These are phyloP conservation scores for Triticum aestivum DNA, from an alignment of 176 grass and related monocot genomes.

Conservation along the genomic window DNA sequence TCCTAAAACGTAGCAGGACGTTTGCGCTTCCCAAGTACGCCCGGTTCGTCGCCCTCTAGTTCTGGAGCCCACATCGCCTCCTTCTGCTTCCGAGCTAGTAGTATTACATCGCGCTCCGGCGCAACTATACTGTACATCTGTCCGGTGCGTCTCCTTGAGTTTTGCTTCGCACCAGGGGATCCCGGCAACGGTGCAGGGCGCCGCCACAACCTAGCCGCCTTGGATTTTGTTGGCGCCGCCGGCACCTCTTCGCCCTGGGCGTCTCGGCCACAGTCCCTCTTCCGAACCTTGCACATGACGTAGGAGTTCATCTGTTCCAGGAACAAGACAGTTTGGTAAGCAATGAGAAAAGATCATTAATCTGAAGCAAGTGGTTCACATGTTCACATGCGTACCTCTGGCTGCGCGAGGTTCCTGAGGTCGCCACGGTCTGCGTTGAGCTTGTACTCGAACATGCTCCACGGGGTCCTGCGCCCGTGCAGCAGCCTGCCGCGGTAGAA, in stretches of 20 bases:
- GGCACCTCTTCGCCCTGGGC: background rate
- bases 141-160: background rate
- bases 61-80: background rate
- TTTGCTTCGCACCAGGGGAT: background rate
- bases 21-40: background rate
- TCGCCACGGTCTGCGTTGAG: background rate
- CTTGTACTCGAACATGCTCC: constrained; percentile 31
- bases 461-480: constrained; percentile 9
- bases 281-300: constrained; percentile 15
- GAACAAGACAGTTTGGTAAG: background rate
- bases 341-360: background rate
- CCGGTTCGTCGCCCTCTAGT: background rate
- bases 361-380: background rate
- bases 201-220: background rate
- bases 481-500: constrained; percentile 8
- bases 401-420: background rate
- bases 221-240: too few relatives aligned
- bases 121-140: background rate
- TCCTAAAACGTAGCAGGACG: background rate
- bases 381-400: background rate
- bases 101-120: background rate
- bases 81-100: background rate
- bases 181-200: background rate
- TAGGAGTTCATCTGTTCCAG: constrained; percentile 29
- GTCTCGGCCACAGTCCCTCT: background rate